Evolutionary conservation across 495 filamentous ascomycete genomes (phyloP).

Genomic region (Rhypophila decipiens): DNA sequence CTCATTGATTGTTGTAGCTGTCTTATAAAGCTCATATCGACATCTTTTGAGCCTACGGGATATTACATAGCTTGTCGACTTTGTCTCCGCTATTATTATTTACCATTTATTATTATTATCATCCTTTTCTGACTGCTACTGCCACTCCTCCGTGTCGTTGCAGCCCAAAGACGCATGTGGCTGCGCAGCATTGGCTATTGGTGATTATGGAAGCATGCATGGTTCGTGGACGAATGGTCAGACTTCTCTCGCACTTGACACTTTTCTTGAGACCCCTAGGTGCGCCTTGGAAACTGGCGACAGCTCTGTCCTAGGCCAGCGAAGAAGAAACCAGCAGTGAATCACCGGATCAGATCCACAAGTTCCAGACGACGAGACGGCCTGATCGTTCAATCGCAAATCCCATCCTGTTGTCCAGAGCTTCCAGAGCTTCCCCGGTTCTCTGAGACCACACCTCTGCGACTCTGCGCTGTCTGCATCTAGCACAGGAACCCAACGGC

Average conservation of each 20-base stretch:
- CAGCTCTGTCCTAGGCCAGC: slow-evolving; percentile 1
- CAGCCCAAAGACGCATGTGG: slow-evolving; percentile 39
- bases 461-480: too few species aligned
- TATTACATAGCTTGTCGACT: neutral
- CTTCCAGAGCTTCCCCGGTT: too few species aligned
- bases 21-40: too few species aligned
- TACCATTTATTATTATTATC: neutral
- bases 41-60: too few species aligned
- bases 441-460: too few species aligned
- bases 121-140: neutral
- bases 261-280: neutral
- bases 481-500: slow-evolving; percentile 17
- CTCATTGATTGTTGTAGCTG: neutral
- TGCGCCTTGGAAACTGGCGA: neutral
- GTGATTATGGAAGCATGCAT: slow-evolving; percentile 28
- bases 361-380: neutral
- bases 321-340: too few species aligned
- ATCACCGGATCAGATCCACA: neutral
- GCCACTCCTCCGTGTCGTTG: slow-evolving; percentile 1
- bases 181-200: slow-evolving; percentile 38
- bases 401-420: too few species aligned
- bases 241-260: slow-evolving; percentile 1
- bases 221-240: slow-evolving; percentile 17
- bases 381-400: neutral
- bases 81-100: neutral